A percentile compares a stretch with the other conserved stretches of the same genome.
Conservation (phyloP, 805 yeast genomes). For the Starmerella vaccinii region DNA sequence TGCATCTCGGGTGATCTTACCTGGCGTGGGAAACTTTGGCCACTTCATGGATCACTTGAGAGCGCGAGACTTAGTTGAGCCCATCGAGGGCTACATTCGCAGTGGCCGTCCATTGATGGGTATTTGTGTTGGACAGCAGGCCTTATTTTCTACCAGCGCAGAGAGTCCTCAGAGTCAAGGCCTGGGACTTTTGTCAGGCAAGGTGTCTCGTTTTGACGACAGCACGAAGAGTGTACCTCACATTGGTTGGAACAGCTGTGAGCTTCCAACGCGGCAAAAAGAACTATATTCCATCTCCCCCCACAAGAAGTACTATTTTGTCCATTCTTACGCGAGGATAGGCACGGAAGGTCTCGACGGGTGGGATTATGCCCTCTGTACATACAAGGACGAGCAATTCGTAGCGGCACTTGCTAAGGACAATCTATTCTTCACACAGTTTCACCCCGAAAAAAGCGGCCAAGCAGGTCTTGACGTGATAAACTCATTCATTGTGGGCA, state of each 20-base stretch:
- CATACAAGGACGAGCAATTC: slow-evolving; percentile 69
- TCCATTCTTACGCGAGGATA: slow-evolving; percentile 57
- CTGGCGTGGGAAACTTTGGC: slow-evolving; percentile 97
- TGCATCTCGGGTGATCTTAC: slow-evolving; percentile 52
- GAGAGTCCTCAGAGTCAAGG: slow-evolving; percentile 60
- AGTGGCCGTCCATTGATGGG: slow-evolving; percentile 91
- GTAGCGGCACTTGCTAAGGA: slow-evolving; percentile 70
- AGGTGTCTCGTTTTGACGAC: slow-evolving; percentile 52
- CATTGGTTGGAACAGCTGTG: slow-evolving; percentile 81
- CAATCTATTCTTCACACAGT: slow-evolving; percentile 89
- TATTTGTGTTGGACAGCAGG: slow-evolving; percentile 91
- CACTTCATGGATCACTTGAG: slow-evolving; percentile 72
- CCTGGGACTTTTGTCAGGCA: slow-evolving; percentile 45
- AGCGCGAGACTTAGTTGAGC: slow-evolving; percentile 51
- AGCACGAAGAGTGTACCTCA: slow-evolving; percentile 78
- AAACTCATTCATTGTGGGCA: slow-evolving; percentile 53
- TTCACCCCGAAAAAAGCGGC: slow-evolving; percentile 99
- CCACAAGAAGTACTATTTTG: slow-evolving; percentile 73
- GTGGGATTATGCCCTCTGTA: slow-evolving; percentile 67
- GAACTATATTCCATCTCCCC: slow-evolving; percentile 55
- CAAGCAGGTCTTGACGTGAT: slow-evolving; percentile 73
- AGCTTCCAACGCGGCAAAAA: slow-evolving; percentile 17
- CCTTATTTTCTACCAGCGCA: slow-evolving; percentile 63
- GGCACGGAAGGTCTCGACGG: slow-evolving; percentile 26
- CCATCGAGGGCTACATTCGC: slow-evolving; percentile 53